Percentiles rank a stretch among this genome's conserved stretches.
Conservation (phyloP, 352 stramenopile species). For the Thalassiosira livingstoniorum region DNA sequence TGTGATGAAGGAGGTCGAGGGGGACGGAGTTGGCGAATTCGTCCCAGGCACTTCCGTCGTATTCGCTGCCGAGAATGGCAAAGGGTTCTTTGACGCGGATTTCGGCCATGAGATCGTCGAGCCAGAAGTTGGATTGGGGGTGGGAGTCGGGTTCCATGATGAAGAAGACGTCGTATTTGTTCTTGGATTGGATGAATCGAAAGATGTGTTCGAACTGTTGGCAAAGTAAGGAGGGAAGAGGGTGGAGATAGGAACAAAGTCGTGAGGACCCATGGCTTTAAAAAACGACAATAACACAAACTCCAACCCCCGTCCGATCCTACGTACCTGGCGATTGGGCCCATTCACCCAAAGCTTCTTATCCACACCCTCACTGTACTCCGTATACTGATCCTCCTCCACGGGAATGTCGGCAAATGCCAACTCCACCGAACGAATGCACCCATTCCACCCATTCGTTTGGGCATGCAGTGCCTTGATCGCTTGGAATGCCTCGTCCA, state of each 20-base stretch:
- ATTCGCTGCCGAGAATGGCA: constrained; percentile 35
- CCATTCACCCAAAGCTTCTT: constrained; percentile 16
- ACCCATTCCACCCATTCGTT: constrained; percentile 12
- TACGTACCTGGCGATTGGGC: constrained; percentile 8
- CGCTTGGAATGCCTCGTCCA: neutral
- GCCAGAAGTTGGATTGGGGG: neutral
- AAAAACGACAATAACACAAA: neutral
- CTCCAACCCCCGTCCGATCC: neutral
- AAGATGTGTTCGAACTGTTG: constrained; percentile 6
- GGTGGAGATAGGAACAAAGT: neutral
- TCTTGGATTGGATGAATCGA: neutral
- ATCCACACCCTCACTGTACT: neutral
- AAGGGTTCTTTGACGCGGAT: neutral
- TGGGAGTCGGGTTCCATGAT: constrained; percentile 13
- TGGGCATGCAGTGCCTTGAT: neutral
- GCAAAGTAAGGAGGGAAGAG: neutral
- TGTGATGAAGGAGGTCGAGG: constrained; percentile 22
- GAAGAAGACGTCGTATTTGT: constrained; percentile 5
- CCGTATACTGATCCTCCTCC: constrained; percentile 7
- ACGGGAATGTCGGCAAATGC: constrained; percentile 1
- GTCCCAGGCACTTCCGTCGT: constrained; percentile 28
- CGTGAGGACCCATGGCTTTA: neutral
- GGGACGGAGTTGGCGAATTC: constrained; percentile 17
- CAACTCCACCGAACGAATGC: neutral
- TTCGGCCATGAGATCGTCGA: neutral